A percentile compares a stretch with the other conserved stretches of the same genome.
phyloP scores from a whole-genome alignment of 805 yeast species.

The Priceomyces melissophilus region DNA sequence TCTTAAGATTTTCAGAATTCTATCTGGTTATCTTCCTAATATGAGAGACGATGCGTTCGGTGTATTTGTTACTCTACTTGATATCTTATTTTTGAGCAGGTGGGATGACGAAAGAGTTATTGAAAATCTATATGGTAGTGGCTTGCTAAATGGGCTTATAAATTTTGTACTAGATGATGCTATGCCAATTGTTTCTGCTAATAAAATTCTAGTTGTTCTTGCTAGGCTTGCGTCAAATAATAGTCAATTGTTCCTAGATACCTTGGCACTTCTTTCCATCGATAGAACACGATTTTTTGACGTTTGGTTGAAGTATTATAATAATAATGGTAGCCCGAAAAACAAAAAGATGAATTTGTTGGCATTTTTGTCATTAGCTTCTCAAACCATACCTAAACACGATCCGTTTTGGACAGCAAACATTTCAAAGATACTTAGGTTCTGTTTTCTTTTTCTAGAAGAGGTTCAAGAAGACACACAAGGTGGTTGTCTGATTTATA shows the following conservation, averaged over 20 bases:
- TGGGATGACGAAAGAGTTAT: constrained; percentile 23
- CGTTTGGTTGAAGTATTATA: constrained; percentile 39
- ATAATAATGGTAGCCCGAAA: constrained; percentile 68
- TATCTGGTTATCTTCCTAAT: constrained; percentile 52
- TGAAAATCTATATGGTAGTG: constrained; percentile 38
- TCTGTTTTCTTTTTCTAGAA: constrained; percentile 54
- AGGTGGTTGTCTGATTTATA: constrained; percentile 35
- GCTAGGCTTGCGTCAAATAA: constrained; percentile 35
- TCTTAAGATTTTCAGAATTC: constrained; percentile 42
- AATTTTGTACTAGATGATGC: constrained; percentile 40
- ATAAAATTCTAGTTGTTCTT: constrained; percentile 35
- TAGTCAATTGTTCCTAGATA: constrained; percentile 30
- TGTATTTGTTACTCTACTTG: constrained; percentile 52
- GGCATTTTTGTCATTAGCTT: constrained; percentile 54
- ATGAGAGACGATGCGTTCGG: constrained; percentile 72
- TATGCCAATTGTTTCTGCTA: constrained; percentile 38
- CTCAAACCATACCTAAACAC: constrained; percentile 26
- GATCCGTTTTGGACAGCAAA: constrained; percentile 16
- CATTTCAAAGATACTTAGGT: constrained; percentile 28
- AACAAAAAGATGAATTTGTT: constrained; percentile 65
- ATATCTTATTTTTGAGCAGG: constrained; percentile 41
- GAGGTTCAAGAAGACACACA: constrained; percentile 59
- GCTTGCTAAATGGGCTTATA: constrained; percentile 42
- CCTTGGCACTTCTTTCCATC: constrained; percentile 27
- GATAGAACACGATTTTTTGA: constrained; percentile 22